A percentile compares a stretch with the other conserved stretches of the same genome.
These are phyloP conservation scores for Sarocladiaceae sp. DNA, from an alignment of 2,329 filamentous ascomycete genomes.

Conservation along the genomic window DNA sequence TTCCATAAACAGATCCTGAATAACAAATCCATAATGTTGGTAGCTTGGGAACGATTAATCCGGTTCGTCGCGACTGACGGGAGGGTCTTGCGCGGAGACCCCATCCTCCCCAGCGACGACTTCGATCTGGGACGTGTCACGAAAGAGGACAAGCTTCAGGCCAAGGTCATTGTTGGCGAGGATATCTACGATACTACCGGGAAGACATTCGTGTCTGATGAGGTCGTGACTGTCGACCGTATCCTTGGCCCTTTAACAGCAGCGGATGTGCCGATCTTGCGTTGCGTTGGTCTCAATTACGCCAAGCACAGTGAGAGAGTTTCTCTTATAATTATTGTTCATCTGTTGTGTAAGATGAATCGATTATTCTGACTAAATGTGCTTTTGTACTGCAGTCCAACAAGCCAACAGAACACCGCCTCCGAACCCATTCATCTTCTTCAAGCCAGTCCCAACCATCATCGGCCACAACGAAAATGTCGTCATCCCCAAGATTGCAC, in stretches of 20 bases:
- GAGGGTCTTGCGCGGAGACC: constrained; percentile 45
- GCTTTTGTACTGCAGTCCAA: constrained; percentile 36
- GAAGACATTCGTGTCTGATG: constrained; percentile 45
- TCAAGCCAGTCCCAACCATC: constrained; percentile 41
- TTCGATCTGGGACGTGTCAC: constrained; percentile 47
- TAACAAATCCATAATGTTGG: constrained; percentile 22
- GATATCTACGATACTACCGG: constrained; percentile 45
- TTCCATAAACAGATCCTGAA: too few relatives aligned
- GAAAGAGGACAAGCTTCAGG: constrained; percentile 43
- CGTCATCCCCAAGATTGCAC: constrained; percentile 42
- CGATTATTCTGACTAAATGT: too few relatives aligned
- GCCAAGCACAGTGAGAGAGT: constrained; percentile 50
- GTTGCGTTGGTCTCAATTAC: constrained; percentile 59
- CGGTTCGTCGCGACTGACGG: constrained; percentile 50
- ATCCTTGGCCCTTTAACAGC: constrained; percentile 48
- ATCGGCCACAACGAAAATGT: constrained; percentile 31
- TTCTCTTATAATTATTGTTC: too few relatives aligned
- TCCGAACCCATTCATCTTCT: constrained; percentile 45
- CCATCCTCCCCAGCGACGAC: constrained; percentile 37
- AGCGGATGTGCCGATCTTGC: constrained; percentile 49
- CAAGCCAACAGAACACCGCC: constrained; percentile 47
- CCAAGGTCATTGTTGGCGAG: constrained; percentile 45
- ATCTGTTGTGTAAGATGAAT: too few relatives aligned
- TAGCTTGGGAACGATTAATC: constrained; percentile 47
- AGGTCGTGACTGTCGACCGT: constrained; percentile 48